Conservation (phyloP, 2,329 filamentous ascomycete genomes). For the Epichloe glyceriae region DNA sequence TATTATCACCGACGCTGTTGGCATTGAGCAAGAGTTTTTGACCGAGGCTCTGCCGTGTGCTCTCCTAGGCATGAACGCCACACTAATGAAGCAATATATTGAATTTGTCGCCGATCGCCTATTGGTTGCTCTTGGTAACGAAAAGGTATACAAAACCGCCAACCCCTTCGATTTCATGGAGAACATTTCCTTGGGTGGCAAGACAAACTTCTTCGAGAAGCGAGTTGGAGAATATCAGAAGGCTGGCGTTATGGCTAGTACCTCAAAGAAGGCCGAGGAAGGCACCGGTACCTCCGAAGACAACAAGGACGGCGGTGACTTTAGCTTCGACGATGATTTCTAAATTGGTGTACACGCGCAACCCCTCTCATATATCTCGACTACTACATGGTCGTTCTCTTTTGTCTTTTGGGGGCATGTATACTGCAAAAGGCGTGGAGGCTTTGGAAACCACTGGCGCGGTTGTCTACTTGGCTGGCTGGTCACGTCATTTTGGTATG, state of each 20-base stretch:
- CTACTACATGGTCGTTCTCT: conserved; percentile 7
- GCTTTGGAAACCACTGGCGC: not conserved
- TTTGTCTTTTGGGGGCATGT: conserved; percentile 5
- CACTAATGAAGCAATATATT: conserved; percentile 98
- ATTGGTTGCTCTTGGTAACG: conserved; percentile 81
- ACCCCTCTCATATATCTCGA: conserved; percentile 11
- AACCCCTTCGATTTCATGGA: conserved; percentile 99
- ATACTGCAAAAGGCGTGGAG: conserved; percentile 12
- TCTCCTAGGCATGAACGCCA: conserved; percentile 94
- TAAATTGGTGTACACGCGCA: conserved; percentile 34
- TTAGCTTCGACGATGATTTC: conserved; percentile 94
- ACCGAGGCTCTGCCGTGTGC: conserved; percentile 87
- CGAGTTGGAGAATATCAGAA: conserved; percentile 99
- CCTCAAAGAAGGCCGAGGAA: conserved; percentile 56
- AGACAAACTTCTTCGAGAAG: conserved; percentile 99
- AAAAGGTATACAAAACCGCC: conserved; percentile 80
- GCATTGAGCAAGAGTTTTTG: conserved; percentile 94
- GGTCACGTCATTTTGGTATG: not conserved
- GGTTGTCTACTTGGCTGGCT: not conserved
- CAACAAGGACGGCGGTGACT: conserved; percentile 57
- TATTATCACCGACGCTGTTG: conserved; percentile 89
- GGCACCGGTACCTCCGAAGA: conserved; percentile 27
- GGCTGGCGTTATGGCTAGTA: conserved; percentile 93
- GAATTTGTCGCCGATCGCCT: conserved; percentile 98
- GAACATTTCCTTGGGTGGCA: conserved; percentile 95